Conservation (phyloP, 2,329 filamentous ascomycete genomes). For the Plectosphaerella cucumerina region DNA sequence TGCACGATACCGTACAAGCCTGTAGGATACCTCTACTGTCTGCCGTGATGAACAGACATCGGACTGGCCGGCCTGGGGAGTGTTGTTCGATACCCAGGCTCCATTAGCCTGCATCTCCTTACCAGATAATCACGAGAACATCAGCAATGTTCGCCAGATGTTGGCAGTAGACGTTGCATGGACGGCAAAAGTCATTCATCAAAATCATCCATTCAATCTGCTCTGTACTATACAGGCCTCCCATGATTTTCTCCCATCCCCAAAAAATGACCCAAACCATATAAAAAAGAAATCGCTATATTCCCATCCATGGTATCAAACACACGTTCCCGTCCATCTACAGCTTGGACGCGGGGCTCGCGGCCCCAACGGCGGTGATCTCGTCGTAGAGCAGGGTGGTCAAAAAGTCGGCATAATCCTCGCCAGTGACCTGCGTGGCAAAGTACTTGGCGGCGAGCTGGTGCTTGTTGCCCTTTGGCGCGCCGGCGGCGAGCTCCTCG, state of each 20-base stretch:
- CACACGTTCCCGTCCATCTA: conserved; percentile 26
- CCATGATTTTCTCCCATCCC: neutral
- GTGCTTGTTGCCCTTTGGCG: conserved; percentile 85
- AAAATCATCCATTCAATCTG: too few species aligned
- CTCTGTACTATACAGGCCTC: neutral
- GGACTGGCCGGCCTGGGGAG: too few species aligned
- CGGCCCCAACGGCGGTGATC: conserved; percentile 69
- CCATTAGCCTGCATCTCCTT: too few species aligned
- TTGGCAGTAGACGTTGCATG: too few species aligned
- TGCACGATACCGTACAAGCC: too few species aligned
- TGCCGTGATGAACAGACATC: too few species aligned
- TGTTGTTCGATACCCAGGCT: too few species aligned
- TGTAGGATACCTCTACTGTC: too few species aligned
- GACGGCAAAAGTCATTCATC: neutral
- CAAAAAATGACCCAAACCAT: neutral
- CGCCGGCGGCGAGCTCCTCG: conserved; percentile 68
- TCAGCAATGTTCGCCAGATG: too few species aligned
- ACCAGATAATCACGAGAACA: too few species aligned
- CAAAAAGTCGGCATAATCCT: conserved; percentile 96
- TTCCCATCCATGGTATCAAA: neutral
- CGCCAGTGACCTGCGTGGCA: conserved; percentile 85
- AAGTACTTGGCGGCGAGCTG: conserved; percentile 91
- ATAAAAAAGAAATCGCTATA: neutral
- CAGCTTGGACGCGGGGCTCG: conserved; percentile 59
- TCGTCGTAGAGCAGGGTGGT: conserved; percentile 81